Base-by-base conservation (phyloP, 495 filamentous ascomycete species). In the Durotheca rogersii region DNA sequence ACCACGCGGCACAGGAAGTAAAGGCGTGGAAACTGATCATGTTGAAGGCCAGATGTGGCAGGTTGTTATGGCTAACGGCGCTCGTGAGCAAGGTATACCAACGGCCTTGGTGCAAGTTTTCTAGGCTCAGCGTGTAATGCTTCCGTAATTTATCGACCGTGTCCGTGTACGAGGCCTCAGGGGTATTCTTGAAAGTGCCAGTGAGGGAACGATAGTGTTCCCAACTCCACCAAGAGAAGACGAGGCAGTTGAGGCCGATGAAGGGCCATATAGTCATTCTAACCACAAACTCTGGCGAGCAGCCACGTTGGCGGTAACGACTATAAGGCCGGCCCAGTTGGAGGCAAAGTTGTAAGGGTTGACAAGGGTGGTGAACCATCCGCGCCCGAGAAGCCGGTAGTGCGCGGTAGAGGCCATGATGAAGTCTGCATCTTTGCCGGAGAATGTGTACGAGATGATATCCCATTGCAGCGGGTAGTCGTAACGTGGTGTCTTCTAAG, bases 51-150 rank as follows among this genome's bases (percentile, higher is more conserved):
- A 51, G 37, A 39, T 51, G 47, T n/a, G 15, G n/a, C 11, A 51
- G 29, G 10, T 3, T 35, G 2, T 14, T n/a, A 19, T 51, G 47
- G 32, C 47, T 51, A 19, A 43, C 35, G 17, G 37, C 39, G 32
- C 39, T 41, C 4, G 47, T 34, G 7, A 51, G 7, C 12, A 51
- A 6, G 14, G 47, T 51, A 18, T 31, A 51, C 25, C 41, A 51
- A 17, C 47, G 47, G 30, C 47, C 47, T n/a, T 51, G 25, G 23
- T 34, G 37, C 27, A 51, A 10, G 32, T 51, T 51, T n/a, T 17
- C 18, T 10, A 12, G 37, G 7, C 37, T 41, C 2, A 51, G 39
- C 18, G 47, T 51, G 47, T 33, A 51, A 30, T 51, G 32, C 19
- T 43, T n/a, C 32, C 12, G 11, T n/a, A 35, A 4, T 16, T 35